Evolutionary conservation across 2,329 filamentous ascomycete species (phyloP).

Genomic region (Nigrospora sphaerica): DNA sequence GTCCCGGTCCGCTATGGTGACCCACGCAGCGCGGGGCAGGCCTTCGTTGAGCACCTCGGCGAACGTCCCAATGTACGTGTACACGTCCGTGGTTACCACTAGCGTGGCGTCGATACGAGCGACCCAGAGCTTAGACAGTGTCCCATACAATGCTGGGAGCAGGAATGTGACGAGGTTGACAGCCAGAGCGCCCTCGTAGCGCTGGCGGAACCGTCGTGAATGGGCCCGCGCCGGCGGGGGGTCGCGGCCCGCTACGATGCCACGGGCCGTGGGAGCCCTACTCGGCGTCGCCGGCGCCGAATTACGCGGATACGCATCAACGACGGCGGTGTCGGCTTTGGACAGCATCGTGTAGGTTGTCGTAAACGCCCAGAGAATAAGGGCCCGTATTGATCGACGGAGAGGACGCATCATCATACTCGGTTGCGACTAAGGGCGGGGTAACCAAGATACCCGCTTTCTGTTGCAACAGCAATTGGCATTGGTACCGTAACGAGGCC

Average conservation of each 20-base stretch:
- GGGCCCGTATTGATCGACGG: too few relatives aligned
- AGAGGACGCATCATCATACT: too few relatives aligned
- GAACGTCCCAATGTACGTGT: constrained; percentile 62
- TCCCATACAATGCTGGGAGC: constrained; percentile 60
- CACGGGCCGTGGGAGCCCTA: not conserved
- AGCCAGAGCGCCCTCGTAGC: constrained; percentile 48
- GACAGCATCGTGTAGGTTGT: too few relatives aligned
- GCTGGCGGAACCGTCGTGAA: constrained; percentile 8
- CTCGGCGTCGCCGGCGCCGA: not conserved
- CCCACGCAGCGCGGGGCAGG: too few relatives aligned
- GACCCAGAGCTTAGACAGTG: constrained; percentile 64
- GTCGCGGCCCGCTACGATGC: not conserved
- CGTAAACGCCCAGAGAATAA: too few relatives aligned
- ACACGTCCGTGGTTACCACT: constrained; percentile 59
- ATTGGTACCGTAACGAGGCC: too few relatives aligned
- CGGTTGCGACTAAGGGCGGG: too few relatives aligned
- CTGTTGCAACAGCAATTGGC: too few relatives aligned
- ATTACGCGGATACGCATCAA: not conserved
- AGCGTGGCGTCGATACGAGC: constrained; percentile 57
- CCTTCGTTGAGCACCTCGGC: constrained; percentile 61
- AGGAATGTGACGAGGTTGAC: constrained; percentile 59
- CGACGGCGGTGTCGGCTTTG: too few relatives aligned
- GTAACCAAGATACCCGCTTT: too few relatives aligned
- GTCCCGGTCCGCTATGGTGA: too few relatives aligned
- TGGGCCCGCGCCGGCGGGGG: not conserved